A percentile compares a stretch with the other conserved stretches of the same genome.
Evolutionary conservation across 345 rosid species (phyloP).

Genomic region (Salix dunnii): DNA sequence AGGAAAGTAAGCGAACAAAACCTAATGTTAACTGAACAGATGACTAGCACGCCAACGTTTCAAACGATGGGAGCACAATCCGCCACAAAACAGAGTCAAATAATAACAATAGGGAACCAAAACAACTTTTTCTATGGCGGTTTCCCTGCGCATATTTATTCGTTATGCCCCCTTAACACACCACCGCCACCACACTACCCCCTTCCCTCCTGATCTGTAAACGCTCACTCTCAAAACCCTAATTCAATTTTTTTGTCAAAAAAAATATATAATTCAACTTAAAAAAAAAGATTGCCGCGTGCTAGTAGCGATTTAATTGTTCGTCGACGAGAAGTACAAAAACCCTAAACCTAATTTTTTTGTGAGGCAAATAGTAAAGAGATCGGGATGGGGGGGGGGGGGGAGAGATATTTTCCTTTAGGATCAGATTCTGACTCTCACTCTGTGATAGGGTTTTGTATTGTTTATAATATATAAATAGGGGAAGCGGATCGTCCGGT

Average conservation of each 20-base stretch:
- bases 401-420: neutral
- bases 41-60: conserved; percentile 98
- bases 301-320: no score
- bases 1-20: neutral
- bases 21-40: conserved; percentile 66
- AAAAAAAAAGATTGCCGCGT: neutral
- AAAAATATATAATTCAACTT: neutral
- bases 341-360: neutral
- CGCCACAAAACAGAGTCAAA: conserved; percentile 50
- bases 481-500: neutral
- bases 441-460: neutral
- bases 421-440: no score
- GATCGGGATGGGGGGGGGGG: no score
- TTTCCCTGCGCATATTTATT: conserved; percentile 91
- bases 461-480: neutral
- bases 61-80: conserved; percentile 68
- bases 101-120: conserved; percentile 38
- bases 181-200: conserved; percentile 12
- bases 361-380: neutral
- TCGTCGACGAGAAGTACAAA: no score
- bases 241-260: neutral
- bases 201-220: conserved; percentile 1
- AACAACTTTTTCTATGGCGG: conserved; percentile 40
- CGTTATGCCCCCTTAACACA: conserved; percentile 65
- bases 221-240: neutral